A percentile compares a stretch with the other conserved stretches of the same genome.
These are phyloP conservation scores for Spongospora subterranea DNA, from an alignment of 208 protist species.

Conservation along the genomic window DNA sequence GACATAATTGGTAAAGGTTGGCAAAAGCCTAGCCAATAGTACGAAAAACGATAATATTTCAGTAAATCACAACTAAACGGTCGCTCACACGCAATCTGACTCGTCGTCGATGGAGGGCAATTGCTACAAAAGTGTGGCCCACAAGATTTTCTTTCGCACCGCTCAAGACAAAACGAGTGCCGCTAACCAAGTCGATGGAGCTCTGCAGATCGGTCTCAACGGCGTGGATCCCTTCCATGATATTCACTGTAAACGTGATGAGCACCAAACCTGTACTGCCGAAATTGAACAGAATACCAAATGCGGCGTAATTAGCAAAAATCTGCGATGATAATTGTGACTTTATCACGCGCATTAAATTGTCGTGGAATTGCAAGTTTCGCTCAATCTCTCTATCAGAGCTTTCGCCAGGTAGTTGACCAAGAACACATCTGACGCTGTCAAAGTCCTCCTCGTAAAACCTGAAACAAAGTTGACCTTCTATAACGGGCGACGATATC, in stretches of 20 bases:
- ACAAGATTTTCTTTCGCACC: neutral
- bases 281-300: conserved; percentile 4
- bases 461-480: too few species aligned
- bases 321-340: conserved; percentile 30
- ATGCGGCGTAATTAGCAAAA: conserved; percentile 45
- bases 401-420: neutral
- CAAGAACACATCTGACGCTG: neutral
- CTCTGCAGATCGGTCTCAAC: conserved; percentile 40
- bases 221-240: conserved; percentile 44
- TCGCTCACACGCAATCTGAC: neutral
- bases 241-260: conserved; percentile 28
- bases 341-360: neutral
- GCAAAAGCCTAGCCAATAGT: neutral
- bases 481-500: too few species aligned
- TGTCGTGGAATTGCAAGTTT: neutral
- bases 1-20: neutral
- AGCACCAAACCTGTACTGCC: neutral
- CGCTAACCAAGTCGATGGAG: neutral
- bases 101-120: neutral
- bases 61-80: too few species aligned
- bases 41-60: too few species aligned
- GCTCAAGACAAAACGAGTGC: neutral
- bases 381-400: neutral
- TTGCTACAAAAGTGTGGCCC: neutral
- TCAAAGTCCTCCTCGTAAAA: neutral